Evolutionary conservation across 148 eudicot genomes (phyloP).

Genomic region (Nyssa sinensis): DNA sequence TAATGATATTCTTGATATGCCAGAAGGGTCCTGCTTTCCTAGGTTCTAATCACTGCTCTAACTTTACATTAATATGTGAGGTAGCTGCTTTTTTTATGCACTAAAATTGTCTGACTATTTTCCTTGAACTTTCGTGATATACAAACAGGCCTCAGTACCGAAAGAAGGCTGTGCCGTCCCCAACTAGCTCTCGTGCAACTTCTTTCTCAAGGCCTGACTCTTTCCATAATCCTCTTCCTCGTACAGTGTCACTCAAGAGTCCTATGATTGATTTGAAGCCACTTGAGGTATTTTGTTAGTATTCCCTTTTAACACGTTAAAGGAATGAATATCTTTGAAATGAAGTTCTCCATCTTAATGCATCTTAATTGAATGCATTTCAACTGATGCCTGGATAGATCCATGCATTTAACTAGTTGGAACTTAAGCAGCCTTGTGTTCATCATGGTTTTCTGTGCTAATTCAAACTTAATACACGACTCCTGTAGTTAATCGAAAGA

Average conservation of each 20-base stretch:
- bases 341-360: slow-evolving; percentile 2
- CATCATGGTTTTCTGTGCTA: not conserved
- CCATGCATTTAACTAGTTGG: not conserved
- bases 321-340: not conserved
- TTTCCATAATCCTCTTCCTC: slow-evolving; percentile 48
- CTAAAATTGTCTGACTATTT: not conserved
- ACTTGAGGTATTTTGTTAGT: slow-evolving; percentile 57
- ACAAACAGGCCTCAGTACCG: slow-evolving; percentile 64
- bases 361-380: not conserved
- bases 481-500: slow-evolving; percentile 58
- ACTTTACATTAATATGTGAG: slow-evolving; percentile 4
- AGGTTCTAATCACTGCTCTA: slow-evolving; percentile 37
- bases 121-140: slow-evolving; percentile 3
- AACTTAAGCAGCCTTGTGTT: not conserved
- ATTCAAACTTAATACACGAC: slow-evolving; percentile 3
- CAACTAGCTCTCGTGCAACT: slow-evolving; percentile 33
- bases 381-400: not conserved
- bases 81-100: not conserved
- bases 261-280: slow-evolving; percentile 73
- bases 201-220: slow-evolving; percentile 57
- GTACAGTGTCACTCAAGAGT: slow-evolving; percentile 40
- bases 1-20: slow-evolving; percentile 87
- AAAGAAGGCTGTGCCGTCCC: slow-evolving; percentile 37
- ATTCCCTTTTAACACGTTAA: not conserved
- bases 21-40: slow-evolving; percentile 92